Conservation (phyloP, 2,329 filamentous ascomycete genomes). For the Colletotrichum trifolii region DNA sequence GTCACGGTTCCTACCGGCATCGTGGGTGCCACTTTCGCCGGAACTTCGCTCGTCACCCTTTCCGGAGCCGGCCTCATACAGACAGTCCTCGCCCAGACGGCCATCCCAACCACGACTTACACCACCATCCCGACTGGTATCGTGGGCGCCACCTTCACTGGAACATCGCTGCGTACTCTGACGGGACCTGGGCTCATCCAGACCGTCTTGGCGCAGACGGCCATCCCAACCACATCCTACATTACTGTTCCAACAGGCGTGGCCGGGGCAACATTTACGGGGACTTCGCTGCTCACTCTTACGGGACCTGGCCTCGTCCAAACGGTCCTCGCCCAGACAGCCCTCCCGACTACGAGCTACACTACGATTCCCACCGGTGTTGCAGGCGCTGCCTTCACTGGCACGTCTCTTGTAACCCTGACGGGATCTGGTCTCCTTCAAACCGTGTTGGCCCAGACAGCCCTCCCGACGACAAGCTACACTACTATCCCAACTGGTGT, state of each 20-base stretch:
- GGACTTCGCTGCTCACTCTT: neutral
- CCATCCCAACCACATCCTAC: neutral
- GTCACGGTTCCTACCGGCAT: constrained; percentile 4
- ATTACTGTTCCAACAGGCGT: neutral
- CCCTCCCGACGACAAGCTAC: neutral
- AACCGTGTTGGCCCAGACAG: constrained; percentile 4
- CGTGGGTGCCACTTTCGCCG: constrained; percentile 9
- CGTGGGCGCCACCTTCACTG: neutral
- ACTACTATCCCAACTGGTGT: constrained; percentile 2
- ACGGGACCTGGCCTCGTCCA: neutral
- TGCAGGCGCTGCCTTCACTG: neutral
- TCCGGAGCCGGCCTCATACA: neutral
- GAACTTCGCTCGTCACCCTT: constrained; percentile 1
- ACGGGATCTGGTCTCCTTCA: neutral
- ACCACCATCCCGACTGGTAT: constrained; percentile 15
- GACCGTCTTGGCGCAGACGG: neutral
- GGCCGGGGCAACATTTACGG: neutral
- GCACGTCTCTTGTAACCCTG: neutral
- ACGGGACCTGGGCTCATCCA: neutral
- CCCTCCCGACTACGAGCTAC: neutral
- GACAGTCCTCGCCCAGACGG: constrained; percentile 19
- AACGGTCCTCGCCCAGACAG: neutral
- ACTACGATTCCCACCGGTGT: neutral
- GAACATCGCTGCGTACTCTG: neutral
- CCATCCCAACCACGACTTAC: constrained; percentile 5